Evolutionary conservation across 78 protist species (phyloP), one percentile per base, ranked within the genome.

Genomic region (Speleostelium caveatum): DNA sequence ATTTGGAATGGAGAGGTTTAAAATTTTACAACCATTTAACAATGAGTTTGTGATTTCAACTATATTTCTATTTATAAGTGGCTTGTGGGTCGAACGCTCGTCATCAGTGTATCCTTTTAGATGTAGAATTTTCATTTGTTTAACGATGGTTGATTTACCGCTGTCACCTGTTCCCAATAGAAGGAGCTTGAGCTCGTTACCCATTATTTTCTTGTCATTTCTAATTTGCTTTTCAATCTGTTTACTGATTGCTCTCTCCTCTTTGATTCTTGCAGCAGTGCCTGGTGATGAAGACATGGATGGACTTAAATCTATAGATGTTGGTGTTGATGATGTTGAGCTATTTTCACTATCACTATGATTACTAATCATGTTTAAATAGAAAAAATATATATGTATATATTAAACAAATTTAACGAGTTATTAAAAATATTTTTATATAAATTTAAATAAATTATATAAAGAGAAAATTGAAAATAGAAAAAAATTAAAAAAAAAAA

Each of bases 61-160:
- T n/a, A 63, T 22, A 87, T 96, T 92, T 22, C 75, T 53, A 56
- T 38, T 45, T 35, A 96, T 65, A 41, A 94, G 45, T 58, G 67
- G 42, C 62, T 59, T 58, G 24, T 65, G 93, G 42, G 45, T 67
- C 8, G 26, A 32, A 22, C 90, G 75, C 73, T 94, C 96, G n/a
- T 86, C 92, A 14, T 33, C 62, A 14, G 93, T 21, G 90, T 83
- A 96, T 28, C 97, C 97, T 30, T 76, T 73, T 28, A 80, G 53
- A 56, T 94, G 87, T 24, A 94, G n/a, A 16, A 96, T 87, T 76
- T 88, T 92, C 98, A 96, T 86, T 61, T 96, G 98, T 87, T 94
- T 96, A 68, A 94, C 89, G 0, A 96, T 51, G 42, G 98, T 96
- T 38, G 83, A 55, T 51, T 96, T 96, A 56, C 97, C 97, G 22